Percentiles rank a stretch among this genome's conserved stretches.
phyloP scores from a whole-genome alignment of 441 rosid genomes.

The Populus hybrid region DNA sequence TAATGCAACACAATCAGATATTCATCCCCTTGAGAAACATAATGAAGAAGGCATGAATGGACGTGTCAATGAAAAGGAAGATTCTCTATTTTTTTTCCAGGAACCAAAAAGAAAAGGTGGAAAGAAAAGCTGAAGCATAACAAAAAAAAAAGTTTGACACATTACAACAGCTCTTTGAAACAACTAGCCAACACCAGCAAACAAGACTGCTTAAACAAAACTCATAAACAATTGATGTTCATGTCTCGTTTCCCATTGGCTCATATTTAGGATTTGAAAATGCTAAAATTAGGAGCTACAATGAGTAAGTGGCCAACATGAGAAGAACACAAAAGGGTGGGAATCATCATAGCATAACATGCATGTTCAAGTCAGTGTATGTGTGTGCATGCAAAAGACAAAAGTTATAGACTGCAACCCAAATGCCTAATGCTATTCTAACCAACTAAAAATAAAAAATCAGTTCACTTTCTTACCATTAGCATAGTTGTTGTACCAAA shows the following conservation, averaged over 20 bases:
- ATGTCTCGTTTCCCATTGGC: background rate
- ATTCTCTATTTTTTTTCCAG: background rate
- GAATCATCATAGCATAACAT: background rate
- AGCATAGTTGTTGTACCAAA: background rate
- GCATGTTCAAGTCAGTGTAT: background rate
- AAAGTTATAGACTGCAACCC: background rate
- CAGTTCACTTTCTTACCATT: background rate
- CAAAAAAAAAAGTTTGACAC: background rate
- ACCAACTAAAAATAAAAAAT: background rate
- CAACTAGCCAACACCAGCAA: background rate
- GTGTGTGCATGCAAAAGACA: background rate
- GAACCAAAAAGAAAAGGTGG: background rate
- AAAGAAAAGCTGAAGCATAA: background rate
- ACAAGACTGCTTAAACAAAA: background rate
- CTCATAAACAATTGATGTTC: background rate
- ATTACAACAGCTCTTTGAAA: background rate
- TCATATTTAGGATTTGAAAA: background rate
- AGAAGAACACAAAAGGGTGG: background rate
- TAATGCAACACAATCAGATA: slow-evolving; percentile 10
- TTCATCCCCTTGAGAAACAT: slow-evolving; percentile 6
- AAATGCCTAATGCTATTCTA: background rate
- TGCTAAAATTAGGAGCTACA: background rate
- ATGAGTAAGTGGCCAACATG: background rate
- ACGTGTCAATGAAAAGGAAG: background rate
- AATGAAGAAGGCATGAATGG: background rate